phyloP scores from a whole-genome alignment of 208 protist species.

The Trypanosoma congolense region DNA sequence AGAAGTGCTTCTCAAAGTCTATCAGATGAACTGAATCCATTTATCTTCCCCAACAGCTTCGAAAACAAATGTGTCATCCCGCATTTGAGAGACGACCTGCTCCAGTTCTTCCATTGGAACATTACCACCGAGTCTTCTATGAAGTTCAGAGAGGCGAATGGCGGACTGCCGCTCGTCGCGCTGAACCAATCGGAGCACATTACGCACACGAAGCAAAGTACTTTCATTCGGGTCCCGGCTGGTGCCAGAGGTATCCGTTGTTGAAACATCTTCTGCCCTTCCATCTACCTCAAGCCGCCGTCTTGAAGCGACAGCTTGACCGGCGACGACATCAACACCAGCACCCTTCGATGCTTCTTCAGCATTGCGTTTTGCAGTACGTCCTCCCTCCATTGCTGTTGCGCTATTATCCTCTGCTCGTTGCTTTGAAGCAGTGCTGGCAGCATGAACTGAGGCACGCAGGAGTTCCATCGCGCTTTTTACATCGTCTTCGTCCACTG shows the following conservation, averaged over 20 bases:
- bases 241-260: not conserved
- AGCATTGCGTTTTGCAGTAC: slow-evolving; percentile 21
- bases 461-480: slow-evolving; percentile 81
- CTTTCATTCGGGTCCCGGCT: not conserved
- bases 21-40: slow-evolving; percentile 70
- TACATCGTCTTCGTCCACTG: slow-evolving; percentile 85
- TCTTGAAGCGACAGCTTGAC: not conserved
- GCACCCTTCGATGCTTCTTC: slow-evolving; percentile 8
- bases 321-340: not conserved
- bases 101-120: slow-evolving; percentile 32
- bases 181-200: slow-evolving; percentile 54
- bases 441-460: slow-evolving; percentile 75
- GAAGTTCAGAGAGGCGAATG: slow-evolving; percentile 49
- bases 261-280: not conserved
- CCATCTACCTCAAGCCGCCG: not conserved
- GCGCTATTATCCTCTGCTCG: slow-evolving; percentile 57
- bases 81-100: slow-evolving; percentile 41
- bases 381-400: slow-evolving; percentile 29
- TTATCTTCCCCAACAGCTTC: slow-evolving; percentile 48
- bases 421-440: slow-evolving; percentile 59
- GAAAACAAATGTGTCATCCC: slow-evolving; percentile 72
- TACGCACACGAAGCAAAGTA: slow-evolving; percentile 27
- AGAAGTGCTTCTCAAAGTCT: not conserved
- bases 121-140: slow-evolving; percentile 30
- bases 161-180: slow-evolving; percentile 46